Evolutionary conservation across 768 basidiomycete species (phyloP).

Genomic region (Lactarius indigo): DNA sequence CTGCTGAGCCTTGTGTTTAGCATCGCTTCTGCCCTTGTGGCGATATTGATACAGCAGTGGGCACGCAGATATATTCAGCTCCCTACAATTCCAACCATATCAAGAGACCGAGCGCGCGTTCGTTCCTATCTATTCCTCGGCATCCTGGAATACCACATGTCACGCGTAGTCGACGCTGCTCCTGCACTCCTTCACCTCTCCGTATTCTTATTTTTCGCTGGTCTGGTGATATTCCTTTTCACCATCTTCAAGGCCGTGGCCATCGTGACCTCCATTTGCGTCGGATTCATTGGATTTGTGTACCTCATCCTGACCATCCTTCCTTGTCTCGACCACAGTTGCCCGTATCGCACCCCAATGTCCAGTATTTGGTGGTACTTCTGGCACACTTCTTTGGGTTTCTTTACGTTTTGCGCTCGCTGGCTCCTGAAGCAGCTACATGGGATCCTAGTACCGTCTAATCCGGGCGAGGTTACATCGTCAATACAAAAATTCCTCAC

Average conservation of each 20-base stretch:
- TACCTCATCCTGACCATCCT: constrained; percentile 24
- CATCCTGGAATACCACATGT: constrained; percentile 38
- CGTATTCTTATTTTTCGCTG: constrained; percentile 47
- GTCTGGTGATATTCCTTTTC: constrained; percentile 43
- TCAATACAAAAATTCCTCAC: background rate
- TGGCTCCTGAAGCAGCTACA: constrained; percentile 8
- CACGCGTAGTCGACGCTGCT: constrained; percentile 39
- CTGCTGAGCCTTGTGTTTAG: constrained; percentile 21
- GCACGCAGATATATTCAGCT: constrained; percentile 20
- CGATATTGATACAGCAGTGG: constrained; percentile 21
- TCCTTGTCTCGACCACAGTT: constrained; percentile 18
- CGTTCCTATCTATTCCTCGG: constrained; percentile 37
- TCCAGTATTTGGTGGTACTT: constrained; percentile 7
- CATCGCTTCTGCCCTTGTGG: constrained; percentile 18
- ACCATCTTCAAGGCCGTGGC: constrained; percentile 27
- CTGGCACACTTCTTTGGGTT: constrained; percentile 1
- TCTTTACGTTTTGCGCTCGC: background rate
- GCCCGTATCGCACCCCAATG: constrained; percentile 26
- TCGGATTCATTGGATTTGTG: constrained; percentile 8
- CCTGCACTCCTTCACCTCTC: constrained; percentile 48
- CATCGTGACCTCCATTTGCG: constrained; percentile 2
- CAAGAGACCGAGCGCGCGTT: constrained; percentile 39
- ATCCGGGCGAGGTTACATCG: background rate
- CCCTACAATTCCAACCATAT: constrained; percentile 28
- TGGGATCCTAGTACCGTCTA: constrained; percentile 8